phyloP scores from a whole-genome alignment of 2,329 filamentous ascomycete species.

The Pestalotiopsis fici region DNA sequence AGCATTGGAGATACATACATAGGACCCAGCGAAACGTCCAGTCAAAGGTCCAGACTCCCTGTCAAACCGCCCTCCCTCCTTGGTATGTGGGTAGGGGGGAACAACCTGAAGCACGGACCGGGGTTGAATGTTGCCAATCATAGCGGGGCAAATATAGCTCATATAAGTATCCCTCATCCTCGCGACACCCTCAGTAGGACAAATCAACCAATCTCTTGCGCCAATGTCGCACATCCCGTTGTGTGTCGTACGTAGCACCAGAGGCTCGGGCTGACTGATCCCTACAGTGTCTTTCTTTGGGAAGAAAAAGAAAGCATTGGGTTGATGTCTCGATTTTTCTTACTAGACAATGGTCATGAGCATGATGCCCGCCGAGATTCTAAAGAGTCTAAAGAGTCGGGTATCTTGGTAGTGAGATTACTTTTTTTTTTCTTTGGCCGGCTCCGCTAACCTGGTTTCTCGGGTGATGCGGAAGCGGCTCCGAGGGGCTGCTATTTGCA shows the following conservation, averaged over 20 bases:
- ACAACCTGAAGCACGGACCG: neutral
- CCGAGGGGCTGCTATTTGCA: neutral
- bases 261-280: neutral
- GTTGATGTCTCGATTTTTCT: neutral
- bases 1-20: neutral
- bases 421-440: neutral
- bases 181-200: neutral
- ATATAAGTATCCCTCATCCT: neutral
- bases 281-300: neutral
- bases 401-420: neutral
- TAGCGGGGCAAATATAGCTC: constrained; percentile 3
- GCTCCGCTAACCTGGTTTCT: neutral
- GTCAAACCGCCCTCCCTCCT: neutral
- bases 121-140: neutral
- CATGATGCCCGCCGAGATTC: neutral
- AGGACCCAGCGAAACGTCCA: neutral
- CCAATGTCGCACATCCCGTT: neutral
- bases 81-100: neutral
- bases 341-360: neutral
- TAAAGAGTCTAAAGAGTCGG: neutral
- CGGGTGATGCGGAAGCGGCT: neutral
- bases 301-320: neutral
- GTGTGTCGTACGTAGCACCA: neutral
- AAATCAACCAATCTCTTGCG: neutral
- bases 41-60: neutral